Percentiles rank a stretch among this genome's conserved stretches.
Evolutionary conservation across 176 grass and related monocot genomes (phyloP).

Genomic region (Oryza officinalis): DNA sequence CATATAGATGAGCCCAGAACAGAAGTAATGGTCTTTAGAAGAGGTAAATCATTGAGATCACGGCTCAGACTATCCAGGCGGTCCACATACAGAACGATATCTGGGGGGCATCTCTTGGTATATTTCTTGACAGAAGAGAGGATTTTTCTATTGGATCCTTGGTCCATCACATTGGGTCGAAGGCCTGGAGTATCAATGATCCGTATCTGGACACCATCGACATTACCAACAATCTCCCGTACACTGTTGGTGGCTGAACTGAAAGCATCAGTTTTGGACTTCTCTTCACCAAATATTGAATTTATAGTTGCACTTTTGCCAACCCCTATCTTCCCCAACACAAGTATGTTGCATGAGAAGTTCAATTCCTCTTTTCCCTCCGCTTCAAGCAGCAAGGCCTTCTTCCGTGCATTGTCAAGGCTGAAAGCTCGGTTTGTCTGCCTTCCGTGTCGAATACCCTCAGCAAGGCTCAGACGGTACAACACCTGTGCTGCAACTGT

Average conservation of each 20-base stretch:
- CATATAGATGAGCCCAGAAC: slow-evolving; percentile 88
- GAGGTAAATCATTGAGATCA: slow-evolving; percentile 87
- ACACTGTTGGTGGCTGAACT: slow-evolving; percentile 61
- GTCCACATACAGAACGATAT: slow-evolving; percentile 93
- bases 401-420: slow-evolving; percentile 65
- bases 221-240: slow-evolving; percentile 62
- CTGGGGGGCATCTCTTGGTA: slow-evolving; percentile 84
- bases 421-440: slow-evolving; percentile 63
- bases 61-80: slow-evolving; percentile 69
- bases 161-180: slow-evolving; percentile 73
- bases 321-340: slow-evolving; percentile 87
- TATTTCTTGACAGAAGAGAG: slow-evolving; percentile 74
- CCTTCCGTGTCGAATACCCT: slow-evolving; percentile 73
- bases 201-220: slow-evolving; percentile 83
- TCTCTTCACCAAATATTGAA: slow-evolving; percentile 85
- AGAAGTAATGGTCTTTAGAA: slow-evolving; percentile 77
- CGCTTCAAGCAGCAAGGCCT: slow-evolving; percentile 70
- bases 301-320: slow-evolving; percentile 99
- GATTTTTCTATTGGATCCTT: slow-evolving; percentile 77
- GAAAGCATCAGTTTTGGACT: slow-evolving; percentile 73
- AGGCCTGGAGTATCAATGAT: slow-evolving; percentile 90
- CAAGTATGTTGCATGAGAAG: slow-evolving; percentile 89
- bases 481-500: slow-evolving; percentile 73
- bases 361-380: slow-evolving; percentile 63
- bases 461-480: slow-evolving; percentile 73